These are phyloP conservation scores for Cafeteria roenbergensis DNA, from an alignment of 108 stramenopile species.

Conservation along the genomic window DNA sequence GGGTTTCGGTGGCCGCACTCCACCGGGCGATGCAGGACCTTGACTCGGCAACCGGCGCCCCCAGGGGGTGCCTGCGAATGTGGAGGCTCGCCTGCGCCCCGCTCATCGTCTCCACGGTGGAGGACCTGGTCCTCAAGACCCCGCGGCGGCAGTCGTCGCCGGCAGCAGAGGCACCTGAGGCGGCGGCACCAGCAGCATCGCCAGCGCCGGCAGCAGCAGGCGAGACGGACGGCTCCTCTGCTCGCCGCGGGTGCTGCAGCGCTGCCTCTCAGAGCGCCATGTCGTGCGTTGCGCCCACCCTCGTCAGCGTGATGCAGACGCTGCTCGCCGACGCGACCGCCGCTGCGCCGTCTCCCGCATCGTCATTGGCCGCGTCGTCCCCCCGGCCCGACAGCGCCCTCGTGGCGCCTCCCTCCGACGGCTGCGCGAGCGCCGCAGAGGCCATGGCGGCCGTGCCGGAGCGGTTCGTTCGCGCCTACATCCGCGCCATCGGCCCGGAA, in stretches of 20 bases:
- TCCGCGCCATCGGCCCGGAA: no score
- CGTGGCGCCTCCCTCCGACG: background rate
- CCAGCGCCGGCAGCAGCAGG: no score
- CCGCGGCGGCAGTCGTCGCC: background rate
- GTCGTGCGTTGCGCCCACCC: background rate
- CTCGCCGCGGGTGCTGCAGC: background rate
- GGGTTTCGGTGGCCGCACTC: slow-evolving; percentile 60
- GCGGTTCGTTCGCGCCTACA: background rate
- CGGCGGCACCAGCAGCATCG: background rate
- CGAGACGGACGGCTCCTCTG: background rate
- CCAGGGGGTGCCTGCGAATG: slow-evolving; percentile 70
- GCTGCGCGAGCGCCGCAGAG: background rate
- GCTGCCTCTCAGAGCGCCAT: background rate
- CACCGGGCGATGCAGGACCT: slow-evolving; percentile 54
- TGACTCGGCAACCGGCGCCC: slow-evolving; percentile 54
- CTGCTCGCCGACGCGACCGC: background rate
- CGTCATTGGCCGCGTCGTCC: background rate
- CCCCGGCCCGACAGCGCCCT: background rate
- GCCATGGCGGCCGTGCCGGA: background rate
- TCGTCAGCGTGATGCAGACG: background rate
- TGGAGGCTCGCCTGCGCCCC: background rate
- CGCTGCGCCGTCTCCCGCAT: background rate
- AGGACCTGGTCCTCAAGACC: no score
- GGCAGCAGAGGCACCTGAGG: background rate
- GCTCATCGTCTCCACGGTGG: background rate